A percentile compares a stretch with the other conserved stretches of the same genome.
Conservation (phyloP, 805 yeast species). For the Sugiyamaella mastotermitis region DNA sequence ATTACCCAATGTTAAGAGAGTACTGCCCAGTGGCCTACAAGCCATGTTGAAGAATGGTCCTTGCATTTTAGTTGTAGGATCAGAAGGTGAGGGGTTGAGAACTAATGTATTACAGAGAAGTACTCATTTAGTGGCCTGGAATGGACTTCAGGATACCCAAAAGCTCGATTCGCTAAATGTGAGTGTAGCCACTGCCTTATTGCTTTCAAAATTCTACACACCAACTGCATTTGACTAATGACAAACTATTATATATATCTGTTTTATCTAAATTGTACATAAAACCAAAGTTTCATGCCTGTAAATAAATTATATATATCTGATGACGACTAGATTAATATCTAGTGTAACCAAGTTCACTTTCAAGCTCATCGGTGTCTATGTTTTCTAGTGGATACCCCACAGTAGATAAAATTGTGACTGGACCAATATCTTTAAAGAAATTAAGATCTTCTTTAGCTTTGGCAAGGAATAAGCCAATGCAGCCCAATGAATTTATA, state of each 20-base stretch:
- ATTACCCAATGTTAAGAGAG: constrained; percentile 30
- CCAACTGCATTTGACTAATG: constrained; percentile 14
- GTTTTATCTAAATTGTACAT: neutral
- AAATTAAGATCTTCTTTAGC: constrained; percentile 45
- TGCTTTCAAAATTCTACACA: constrained; percentile 34
- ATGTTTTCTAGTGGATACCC: constrained; percentile 46
- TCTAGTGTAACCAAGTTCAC: constrained; percentile 12
- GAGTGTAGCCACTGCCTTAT: constrained; percentile 78
- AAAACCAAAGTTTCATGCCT: neutral
- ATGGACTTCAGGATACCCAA: constrained; percentile 12
- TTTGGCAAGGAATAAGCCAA: constrained; percentile 76
- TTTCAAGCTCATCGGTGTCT: constrained; percentile 20
- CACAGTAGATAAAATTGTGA: constrained; percentile 50
- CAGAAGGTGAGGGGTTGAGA: constrained; percentile 80
- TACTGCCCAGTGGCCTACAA: constrained; percentile 40
- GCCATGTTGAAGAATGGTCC: constrained; percentile 47
- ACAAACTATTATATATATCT: constrained; percentile 3
- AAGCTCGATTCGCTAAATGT: constrained; percentile 78
- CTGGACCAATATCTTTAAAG: constrained; percentile 37
- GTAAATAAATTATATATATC: neutral
- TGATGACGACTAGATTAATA: constrained; percentile 7
- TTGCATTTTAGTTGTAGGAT: constrained; percentile 68
- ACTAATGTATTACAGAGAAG: constrained; percentile 47
- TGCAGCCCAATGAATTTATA: constrained; percentile 72
- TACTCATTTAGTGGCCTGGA: constrained; percentile 24